Base-by-base conservation (phyloP, 2,329 filamentous ascomycete genomes). In the Ophiostoma fasciatum region DNA sequence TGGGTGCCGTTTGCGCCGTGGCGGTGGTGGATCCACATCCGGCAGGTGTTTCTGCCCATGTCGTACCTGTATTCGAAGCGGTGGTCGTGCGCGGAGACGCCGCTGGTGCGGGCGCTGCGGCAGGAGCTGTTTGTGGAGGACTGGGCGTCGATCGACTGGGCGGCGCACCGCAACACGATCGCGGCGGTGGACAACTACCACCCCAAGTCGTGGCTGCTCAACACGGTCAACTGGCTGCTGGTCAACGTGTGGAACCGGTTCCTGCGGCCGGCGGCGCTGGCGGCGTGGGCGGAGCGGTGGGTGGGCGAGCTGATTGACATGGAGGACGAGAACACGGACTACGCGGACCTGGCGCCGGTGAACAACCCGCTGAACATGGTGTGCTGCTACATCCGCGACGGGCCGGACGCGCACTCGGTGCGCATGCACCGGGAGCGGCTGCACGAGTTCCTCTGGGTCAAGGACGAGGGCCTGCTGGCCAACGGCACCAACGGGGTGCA, bases 401-500 rank as follows among this genome's bases (percentile, higher is more conserved):
- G 90, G 0, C 78, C 81, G 0, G 76, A 79, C 31, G 69, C 80
- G 1, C 67, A 67, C 46, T 77, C 77, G 0, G 77, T 94, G 20
- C 68, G 71, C 33, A 71, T 79, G 28, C 88, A 94, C 50, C 63
- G 82, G 8, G 82, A 94, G 48, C 74, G 84, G 4, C 57, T 94
- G 11, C 69, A 82, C 29, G 90, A 98, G 49, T 92, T 78, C 42
- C 57, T 98, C 21, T 98, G 90, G 87, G 66, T 98, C 33, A 94
- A 92, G 44, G 57, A 76, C 23, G 87, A 94, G 52, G 90, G 90
- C 6, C 84, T 98, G 82, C 67, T 96, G 32, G 79, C 79, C 58
- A 94, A 94, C 48, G 90, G 90, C 26, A 98, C 90, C 8, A 96
- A 98, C 47, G 90, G 90, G n/a, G 87, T 96, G 2, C 90, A 98